Evolutionary conservation across 352 stramenopile species (phyloP), one percentile per base, ranked within the genome.

Genomic region (Globisporangium megalacanthum): DNA sequence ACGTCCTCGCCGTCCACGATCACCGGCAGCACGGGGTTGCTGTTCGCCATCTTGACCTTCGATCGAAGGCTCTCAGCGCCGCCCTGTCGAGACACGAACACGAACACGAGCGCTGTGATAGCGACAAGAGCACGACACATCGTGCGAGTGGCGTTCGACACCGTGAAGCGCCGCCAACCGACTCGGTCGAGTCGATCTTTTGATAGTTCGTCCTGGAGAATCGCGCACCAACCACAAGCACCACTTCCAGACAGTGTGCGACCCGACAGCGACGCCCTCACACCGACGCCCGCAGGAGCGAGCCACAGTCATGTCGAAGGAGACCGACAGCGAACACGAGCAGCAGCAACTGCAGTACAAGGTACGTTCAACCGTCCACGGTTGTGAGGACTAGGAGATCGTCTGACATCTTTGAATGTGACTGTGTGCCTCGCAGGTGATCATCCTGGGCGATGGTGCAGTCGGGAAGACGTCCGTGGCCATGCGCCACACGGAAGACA

Each of bases 401-500:
- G 22, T 39, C 48, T 22, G 22, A 22, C 48, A 19, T 13, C 17
- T 52, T 52, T n/a, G 17, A 0, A 20, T 20, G 45, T 42, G 31
- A 6, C 1, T 10, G 19, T 52, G 0, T 6, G 3, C 6, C 15
- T 42, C 25, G 9, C 41, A 98, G 86, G 83, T 98, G 44, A 97
- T 98, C 60, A 86, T 98, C 51, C 61, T 98, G 31, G 93, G 93
- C 6, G 90, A 98, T 69, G 94, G 93, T 31, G 91, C 93, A 14
- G 94, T 98, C 22, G 93, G 93, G 41, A 98, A 98, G 71, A 98
- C 92, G n/a, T 97, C 87, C 29, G 96, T 98, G 52, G 89, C 88
- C 8, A 95, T 90, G 70, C 79, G 93, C 46, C 94, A 98, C 68
- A 89, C 89, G 11, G 73, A 97, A 51, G 83, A 97, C 63, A 89